phyloP scores from a whole-genome alignment of 257 asterid species.

The Galeopsis tetrahit region DNA sequence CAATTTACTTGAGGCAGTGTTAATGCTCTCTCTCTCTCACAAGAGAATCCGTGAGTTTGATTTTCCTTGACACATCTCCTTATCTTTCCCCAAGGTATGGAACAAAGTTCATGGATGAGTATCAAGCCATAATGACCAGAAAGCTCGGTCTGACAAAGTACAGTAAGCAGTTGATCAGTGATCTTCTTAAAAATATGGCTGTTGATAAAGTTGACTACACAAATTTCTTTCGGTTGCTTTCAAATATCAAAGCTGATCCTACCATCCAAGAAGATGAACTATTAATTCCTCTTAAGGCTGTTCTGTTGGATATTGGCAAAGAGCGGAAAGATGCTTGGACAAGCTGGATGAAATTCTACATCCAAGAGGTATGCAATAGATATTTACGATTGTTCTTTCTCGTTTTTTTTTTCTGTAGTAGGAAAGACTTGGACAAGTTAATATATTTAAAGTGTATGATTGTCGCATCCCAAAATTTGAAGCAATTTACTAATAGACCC shows the following conservation, averaged over 20 bases:
- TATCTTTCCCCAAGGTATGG: constrained; percentile 70
- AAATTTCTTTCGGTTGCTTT: constrained; percentile 89
- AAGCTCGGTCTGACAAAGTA: constrained; percentile 92
- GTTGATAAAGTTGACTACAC: constrained; percentile 99
- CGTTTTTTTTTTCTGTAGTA: neutral
- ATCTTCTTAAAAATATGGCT: constrained; percentile 94
- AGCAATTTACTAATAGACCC: neutral
- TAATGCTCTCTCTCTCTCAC: neutral
- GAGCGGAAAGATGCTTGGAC: constrained; percentile 97
- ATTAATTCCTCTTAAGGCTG: constrained; percentile 86
- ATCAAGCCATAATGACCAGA: constrained; percentile 91
- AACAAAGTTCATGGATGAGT: constrained; percentile 89
- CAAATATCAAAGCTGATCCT: constrained; percentile 80
- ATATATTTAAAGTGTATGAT: neutral
- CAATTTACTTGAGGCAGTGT: too few relatives aligned
- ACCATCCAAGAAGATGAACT: constrained; percentile 65
- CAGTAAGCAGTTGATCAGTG: constrained; percentile 82
- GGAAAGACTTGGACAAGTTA: neutral
- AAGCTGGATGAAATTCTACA: constrained; percentile 82
- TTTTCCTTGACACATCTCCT: constrained; percentile 29
- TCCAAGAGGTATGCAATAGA: constrained; percentile 68
- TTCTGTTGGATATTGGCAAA: constrained; percentile 87
- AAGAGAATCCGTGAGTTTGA: constrained; percentile 12
- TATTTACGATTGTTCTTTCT: neutral
- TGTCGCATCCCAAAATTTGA: neutral